Percentiles rank a stretch among this genome's conserved stretches.
phyloP scores from a whole-genome alignment of 805 yeast genomes.

The Debaryomyces maramus region DNA sequence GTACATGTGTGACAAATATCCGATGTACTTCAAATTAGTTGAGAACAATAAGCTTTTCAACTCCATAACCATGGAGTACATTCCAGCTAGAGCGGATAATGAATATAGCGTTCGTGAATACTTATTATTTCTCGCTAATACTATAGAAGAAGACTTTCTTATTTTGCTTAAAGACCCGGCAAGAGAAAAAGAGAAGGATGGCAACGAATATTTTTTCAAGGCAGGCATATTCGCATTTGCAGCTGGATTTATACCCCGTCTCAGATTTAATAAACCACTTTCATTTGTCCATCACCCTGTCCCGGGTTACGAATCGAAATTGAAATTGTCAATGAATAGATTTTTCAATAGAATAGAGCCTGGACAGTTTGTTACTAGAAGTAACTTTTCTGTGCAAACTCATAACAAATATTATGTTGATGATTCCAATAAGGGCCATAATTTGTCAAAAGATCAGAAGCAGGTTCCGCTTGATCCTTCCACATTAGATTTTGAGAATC shows the following conservation, averaged over 20 bases:
- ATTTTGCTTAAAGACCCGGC: slow-evolving; percentile 46
- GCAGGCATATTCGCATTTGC: slow-evolving; percentile 48
- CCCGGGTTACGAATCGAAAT: slow-evolving; percentile 41
- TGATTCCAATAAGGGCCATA: slow-evolving; percentile 41
- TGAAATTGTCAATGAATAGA: slow-evolving; percentile 42
- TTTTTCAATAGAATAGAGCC: slow-evolving; percentile 36
- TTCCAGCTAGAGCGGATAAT: slow-evolving; percentile 18
- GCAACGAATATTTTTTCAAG: slow-evolving; percentile 41
- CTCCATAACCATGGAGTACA: slow-evolving; percentile 23
- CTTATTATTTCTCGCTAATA: slow-evolving; percentile 25
- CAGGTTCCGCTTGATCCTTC: slow-evolving; percentile 27
- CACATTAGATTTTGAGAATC: slow-evolving; percentile 36
- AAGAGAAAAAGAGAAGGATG: slow-evolving; percentile 26
- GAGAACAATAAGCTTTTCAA: slow-evolving; percentile 22
- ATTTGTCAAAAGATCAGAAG: slow-evolving; percentile 24
- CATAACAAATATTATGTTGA: slow-evolving; percentile 36
- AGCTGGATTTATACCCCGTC: slow-evolving; percentile 43
- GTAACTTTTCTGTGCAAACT: slow-evolving; percentile 43
- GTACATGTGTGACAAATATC: slow-evolving; percentile 39
- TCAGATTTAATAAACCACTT: slow-evolving; percentile 38
- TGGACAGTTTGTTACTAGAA: slow-evolving; percentile 40
- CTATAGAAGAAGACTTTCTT: slow-evolving; percentile 65
- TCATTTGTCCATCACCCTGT: slow-evolving; percentile 41
- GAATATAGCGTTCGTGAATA: slow-evolving; percentile 15
- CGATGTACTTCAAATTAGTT: slow-evolving; percentile 30